These are phyloP conservation scores for Monilinia fructicola DNA, from an alignment of 2,329 filamentous ascomycete genomes.

Conservation along the genomic window DNA sequence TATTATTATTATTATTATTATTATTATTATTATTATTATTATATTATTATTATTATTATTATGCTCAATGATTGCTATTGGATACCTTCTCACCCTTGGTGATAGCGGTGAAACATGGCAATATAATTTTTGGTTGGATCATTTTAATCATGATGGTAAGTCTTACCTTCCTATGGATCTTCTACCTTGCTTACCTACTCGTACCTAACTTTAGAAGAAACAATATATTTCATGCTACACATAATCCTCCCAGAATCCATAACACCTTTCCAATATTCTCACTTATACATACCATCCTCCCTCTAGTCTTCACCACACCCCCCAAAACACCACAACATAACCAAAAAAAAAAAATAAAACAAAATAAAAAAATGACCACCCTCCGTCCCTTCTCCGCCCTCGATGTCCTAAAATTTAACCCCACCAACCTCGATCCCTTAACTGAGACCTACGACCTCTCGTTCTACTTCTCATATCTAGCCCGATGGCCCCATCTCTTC, in stretches of 20 bases:
- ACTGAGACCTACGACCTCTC: constrained; percentile 97
- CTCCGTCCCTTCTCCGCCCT: constrained; percentile 81
- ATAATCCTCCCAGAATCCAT: background rate
- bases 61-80: no score
- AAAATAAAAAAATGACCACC: constrained; percentile 67
- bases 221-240: background rate
- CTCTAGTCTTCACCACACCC: background rate
- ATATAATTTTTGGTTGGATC: constrained; percentile 6
- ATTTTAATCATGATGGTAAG: no score
- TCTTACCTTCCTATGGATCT: no score
- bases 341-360: constrained; percentile 47
- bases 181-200: no score
- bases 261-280: no score
- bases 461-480: constrained; percentile 95
- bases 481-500: constrained; percentile 93
- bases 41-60: background rate
- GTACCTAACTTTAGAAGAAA: no score
- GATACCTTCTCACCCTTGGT: background rate
- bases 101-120: constrained; percentile 9
- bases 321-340: no score
- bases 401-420: constrained; percentile 86
- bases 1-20: no score
- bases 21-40: no score
- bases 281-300: background rate
- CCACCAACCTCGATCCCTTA: constrained; percentile 91